Evolutionary conservation across 73 alveolate genomes (phyloP), one percentile per base, ranked within the genome.

Genomic region (Effrenium voratum): DNA sequence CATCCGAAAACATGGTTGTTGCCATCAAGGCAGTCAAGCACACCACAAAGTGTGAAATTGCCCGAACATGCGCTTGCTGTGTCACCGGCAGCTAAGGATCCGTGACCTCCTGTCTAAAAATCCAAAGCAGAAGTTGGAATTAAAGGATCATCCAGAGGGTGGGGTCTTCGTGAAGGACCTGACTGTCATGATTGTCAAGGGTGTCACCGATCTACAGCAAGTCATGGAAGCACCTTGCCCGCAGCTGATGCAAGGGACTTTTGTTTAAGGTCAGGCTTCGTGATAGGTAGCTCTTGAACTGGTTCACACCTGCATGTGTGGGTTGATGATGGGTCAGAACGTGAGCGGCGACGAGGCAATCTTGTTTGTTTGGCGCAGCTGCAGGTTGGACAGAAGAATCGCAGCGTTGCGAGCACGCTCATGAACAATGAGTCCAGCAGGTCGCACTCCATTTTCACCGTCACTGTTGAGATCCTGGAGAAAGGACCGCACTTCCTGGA

Each of bases 321-420:
- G 72, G 72, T 2, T 1, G 28, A 57, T 57, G 72, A 57, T 1
- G 16, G 72, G 1, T 57, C n/a, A 57, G 72, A 30, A 57, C 28
- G 72, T 57, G 72, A 57, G 28, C 28, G 6, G n/a, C 28, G 72
- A 57, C 16, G n/a, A 57, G 28, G 16, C 3, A 22, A 1, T 30
- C 6, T 30, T 22, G n/a, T 57, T 57, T 57, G 72, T 22, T 57
- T 57, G 16, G 72, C 16, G 3, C 72, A 57, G 28, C 72, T 63
- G 49, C 79, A 93, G 98, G 99, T 97, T 50, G 99, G 99, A 5
- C 98, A 99, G 66, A 99, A 99, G 49, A 99, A 99, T 94, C 99
- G 99, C 68, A 99, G 99, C 80, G 99, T 99, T n/a, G 99, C 99
- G 41, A 99, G 99, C 73, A 99, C 99, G 41, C 98, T 99, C 92